Evolutionary conservation across 768 basidiomycete genomes (phyloP).

Genomic region (Hebeloma cylindrosporum): DNA sequence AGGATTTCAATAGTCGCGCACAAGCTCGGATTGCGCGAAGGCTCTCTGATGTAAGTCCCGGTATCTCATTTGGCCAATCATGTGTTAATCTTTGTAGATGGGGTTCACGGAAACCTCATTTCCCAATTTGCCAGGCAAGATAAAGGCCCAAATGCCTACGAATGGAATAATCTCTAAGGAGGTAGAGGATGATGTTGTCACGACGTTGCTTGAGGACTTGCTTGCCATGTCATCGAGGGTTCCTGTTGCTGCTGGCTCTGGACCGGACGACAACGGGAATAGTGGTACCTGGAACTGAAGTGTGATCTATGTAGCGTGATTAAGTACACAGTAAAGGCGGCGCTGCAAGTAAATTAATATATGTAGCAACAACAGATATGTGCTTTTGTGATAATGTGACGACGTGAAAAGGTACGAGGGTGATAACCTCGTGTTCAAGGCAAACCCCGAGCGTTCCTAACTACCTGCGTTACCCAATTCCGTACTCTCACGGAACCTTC

Average conservation of each 20-base stretch:
- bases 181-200: slow-evolving; percentile 64
- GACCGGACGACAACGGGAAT: slow-evolving; percentile 32
- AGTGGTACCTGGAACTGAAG: slow-evolving; percentile 49
- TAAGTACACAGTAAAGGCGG: neutral
- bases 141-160: slow-evolving; percentile 49
- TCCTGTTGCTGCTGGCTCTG: slow-evolving; percentile 35
- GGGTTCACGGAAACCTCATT: slow-evolving; percentile 64
- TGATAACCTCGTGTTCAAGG: slow-evolving; percentile 16
- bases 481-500: too few species aligned
- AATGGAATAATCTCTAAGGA: slow-evolving; percentile 48
- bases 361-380: slow-evolving; percentile 4
- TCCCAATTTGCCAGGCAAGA: slow-evolving; percentile 50
- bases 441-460: slow-evolving; percentile 13
- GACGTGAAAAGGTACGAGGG: slow-evolving; percentile 1
- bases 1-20: slow-evolving; percentile 40
- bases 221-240: slow-evolving; percentile 43
- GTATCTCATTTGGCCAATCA: slow-evolving; percentile 1
- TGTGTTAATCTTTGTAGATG: slow-evolving; percentile 47
- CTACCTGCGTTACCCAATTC: too few species aligned
- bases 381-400: slow-evolving; percentile 5
- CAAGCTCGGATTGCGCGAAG: slow-evolving; percentile 53
- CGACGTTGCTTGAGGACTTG: slow-evolving; percentile 59
- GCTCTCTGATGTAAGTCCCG: slow-evolving; percentile 58
- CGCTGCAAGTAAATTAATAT: slow-evolving; percentile 7
- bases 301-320: slow-evolving; percentile 5